A percentile compares a stretch with the other conserved stretches of the same genome.
phyloP scores from a whole-genome alignment of 225 moss, liverwort and hornwort species.

The Pseudoscleropodium purum region DNA sequence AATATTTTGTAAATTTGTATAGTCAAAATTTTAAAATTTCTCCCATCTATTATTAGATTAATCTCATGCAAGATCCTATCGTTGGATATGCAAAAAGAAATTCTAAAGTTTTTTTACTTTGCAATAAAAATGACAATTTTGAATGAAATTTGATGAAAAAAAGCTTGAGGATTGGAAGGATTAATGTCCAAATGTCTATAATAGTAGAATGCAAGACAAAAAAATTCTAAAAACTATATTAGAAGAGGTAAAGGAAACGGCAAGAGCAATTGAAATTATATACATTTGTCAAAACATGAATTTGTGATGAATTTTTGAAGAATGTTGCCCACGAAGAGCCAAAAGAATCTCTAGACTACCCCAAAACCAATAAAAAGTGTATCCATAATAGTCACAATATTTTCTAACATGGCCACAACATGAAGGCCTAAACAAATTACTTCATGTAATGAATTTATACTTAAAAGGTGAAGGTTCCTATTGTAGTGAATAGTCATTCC shows the following conservation, averaged over 20 bases:
- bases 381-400: background rate
- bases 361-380: background rate
- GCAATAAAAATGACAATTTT: background rate
- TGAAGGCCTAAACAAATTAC: background rate
- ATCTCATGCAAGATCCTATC: background rate
- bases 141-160: background rate
- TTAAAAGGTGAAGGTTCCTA: background rate
- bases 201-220: background rate
- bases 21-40: no score
- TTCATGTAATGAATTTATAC: background rate
- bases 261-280: background rate
- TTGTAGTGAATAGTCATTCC: background rate
- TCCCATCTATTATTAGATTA: background rate
- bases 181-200: background rate
- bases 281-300: background rate
- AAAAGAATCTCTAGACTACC: background rate
- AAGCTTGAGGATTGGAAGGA: fast-evolving
- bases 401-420: background rate
- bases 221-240: background rate
- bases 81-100: background rate
- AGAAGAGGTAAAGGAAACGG: fast-evolving
- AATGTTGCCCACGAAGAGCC: background rate
- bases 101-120: background rate
- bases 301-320: background rate
- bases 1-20: no score